Evolutionary conservation across 2,329 filamentous ascomycete species (phyloP).

Genomic region (Trichoderma pleuroti): DNA sequence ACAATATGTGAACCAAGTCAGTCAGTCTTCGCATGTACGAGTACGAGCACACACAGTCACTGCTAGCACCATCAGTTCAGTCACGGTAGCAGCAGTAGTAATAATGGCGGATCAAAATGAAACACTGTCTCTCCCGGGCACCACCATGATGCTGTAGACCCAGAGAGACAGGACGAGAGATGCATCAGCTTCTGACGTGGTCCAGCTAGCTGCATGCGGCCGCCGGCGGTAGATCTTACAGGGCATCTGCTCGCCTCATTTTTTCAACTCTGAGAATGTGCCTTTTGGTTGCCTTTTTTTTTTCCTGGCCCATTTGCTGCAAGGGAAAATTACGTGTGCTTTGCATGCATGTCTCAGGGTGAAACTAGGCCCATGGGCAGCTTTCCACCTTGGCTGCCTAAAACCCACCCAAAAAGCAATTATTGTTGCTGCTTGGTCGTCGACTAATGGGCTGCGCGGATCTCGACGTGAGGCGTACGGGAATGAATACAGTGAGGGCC

Average conservation of each 20-base stretch:
- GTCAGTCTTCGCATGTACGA: not conserved
- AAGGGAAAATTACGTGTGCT: not conserved
- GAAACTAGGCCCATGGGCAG: not conserved
- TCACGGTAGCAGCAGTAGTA: not conserved
- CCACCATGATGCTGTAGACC: too few relatives aligned
- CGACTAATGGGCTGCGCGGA: not conserved
- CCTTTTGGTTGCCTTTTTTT: not conserved
- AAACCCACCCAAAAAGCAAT: not conserved
- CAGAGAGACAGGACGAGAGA: too few relatives aligned
- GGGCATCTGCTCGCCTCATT: not conserved
- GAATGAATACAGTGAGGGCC: not conserved
- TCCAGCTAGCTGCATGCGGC: not conserved
- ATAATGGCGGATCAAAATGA: not conserved
- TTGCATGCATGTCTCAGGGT: not conserved
- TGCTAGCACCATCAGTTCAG: not conserved
- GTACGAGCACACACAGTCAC: not conserved
- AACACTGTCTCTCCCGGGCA: not conserved
- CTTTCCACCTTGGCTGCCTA: not conserved
- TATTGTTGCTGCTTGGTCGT: not conserved
- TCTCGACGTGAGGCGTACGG: too few relatives aligned
- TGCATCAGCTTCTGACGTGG: not conserved
- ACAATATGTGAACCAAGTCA: not conserved
- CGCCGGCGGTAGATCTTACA: not conserved
- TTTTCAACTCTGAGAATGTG: not conserved
- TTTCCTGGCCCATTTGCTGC: not conserved